Conservation (phyloP, 2,329 filamentous ascomycete genomes). For the Teratosphaeria viscida region DNA sequence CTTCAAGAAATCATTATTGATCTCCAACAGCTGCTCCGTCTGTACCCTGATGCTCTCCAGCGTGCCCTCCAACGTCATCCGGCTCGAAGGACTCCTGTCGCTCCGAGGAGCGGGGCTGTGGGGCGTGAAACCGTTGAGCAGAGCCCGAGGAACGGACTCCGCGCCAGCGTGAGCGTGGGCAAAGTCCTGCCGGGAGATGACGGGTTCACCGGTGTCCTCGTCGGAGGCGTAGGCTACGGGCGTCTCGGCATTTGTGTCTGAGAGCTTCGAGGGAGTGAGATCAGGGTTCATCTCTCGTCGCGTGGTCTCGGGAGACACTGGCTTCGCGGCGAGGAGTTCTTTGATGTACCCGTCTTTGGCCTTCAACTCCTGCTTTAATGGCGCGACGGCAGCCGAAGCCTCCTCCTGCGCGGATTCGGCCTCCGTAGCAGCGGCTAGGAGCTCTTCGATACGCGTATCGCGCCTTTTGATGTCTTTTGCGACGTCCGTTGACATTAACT, state of each 20-base stretch:
- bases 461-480: not conserved
- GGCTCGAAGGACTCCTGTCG: not conserved
- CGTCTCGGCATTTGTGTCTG: conserved; percentile 5
- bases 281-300: not conserved
- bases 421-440: not conserved
- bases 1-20: conserved; percentile 24
- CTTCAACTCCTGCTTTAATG: not conserved
- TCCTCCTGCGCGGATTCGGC: not conserved
- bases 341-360: not conserved
- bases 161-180: not conserved
- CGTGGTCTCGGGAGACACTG: not conserved
- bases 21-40: conserved; percentile 24
- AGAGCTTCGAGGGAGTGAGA: not conserved
- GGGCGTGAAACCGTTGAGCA: not conserved
- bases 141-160: not conserved
- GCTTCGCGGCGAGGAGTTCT: not conserved
- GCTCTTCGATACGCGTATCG: not conserved
- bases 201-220: conserved; percentile 6
- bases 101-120: not conserved
- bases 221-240: conserved; percentile 11
- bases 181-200: conserved; percentile 4
- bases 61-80: conserved; percentile 22
- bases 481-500: not conserved
- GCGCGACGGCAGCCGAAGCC: not conserved
- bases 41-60: conserved; percentile 23